Percentiles rank a stretch among this genome's conserved stretches.
These are phyloP conservation scores for Nakazawaea anatomiae DNA, from an alignment of 805 yeast species.

Conservation along the genomic window DNA sequence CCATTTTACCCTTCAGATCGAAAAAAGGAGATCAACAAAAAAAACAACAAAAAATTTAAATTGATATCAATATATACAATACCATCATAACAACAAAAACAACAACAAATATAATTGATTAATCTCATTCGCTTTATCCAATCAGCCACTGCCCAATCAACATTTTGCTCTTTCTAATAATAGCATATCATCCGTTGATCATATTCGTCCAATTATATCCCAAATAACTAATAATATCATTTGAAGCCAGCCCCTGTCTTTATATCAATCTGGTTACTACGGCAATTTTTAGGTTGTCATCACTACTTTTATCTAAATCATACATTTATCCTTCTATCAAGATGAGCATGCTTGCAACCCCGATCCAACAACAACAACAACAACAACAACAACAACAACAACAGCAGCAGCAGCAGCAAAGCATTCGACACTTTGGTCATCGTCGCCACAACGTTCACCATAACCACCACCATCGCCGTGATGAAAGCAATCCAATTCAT, in stretches of 20 bases:
- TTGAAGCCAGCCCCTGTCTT: not conserved
- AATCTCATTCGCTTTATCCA: too few relatives aligned
- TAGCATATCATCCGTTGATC: too few relatives aligned
- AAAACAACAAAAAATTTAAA: not conserved
- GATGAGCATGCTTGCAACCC: not conserved
- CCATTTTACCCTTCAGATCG: not conserved
- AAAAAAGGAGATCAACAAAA: not conserved
- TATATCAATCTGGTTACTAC: not conserved
- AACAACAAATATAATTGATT: too few relatives aligned
- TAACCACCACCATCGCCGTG: not conserved
- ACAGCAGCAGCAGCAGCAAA: not conserved
- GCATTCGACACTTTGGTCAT: not conserved
- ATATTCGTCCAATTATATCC: too few relatives aligned
- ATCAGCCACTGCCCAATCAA: too few relatives aligned
- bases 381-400: not conserved
- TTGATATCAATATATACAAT: not conserved
- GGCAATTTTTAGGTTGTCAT: slow-evolving; percentile 4
- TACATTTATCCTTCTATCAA: not conserved
- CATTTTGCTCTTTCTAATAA: too few relatives aligned
- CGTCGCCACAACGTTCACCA: not conserved
- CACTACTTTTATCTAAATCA: not conserved
- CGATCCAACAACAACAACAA: slow-evolving; percentile 1
- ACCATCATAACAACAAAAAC: not conserved
- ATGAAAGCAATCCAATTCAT: slow-evolving; percentile 15
- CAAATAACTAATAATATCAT: too few relatives aligned